phyloP scores from a whole-genome alignment of 148 eudicot species.

The Rhododendron williamsianum region DNA sequence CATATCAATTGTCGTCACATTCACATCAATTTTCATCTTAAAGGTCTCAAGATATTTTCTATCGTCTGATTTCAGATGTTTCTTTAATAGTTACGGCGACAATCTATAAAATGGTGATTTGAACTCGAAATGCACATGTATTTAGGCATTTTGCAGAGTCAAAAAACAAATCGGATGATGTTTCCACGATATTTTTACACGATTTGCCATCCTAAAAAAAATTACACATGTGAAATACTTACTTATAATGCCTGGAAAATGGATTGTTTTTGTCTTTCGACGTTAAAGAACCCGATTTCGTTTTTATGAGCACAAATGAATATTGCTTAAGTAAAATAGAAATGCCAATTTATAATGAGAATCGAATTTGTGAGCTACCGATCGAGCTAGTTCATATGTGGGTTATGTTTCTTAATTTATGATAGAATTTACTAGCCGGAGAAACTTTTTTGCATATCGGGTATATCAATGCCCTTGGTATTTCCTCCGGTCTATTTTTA shows the following conservation, averaged over 20 bases:
- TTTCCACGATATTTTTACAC: neutral
- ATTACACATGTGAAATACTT: too few species aligned
- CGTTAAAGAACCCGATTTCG: neutral
- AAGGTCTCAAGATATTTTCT: neutral
- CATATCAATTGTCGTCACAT: neutral
- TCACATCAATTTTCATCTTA: neutral
- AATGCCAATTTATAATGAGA: neutral
- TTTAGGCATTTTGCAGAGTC: neutral
- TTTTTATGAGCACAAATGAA: neutral
- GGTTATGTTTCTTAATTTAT: too few species aligned
- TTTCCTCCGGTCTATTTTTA: too few species aligned
- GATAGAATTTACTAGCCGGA: too few species aligned
- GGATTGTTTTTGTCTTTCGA: too few species aligned
- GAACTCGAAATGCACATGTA: neutral
- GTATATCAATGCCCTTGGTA: too few species aligned
- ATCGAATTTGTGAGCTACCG: neutral
- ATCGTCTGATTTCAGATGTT: neutral
- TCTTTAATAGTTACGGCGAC: neutral
- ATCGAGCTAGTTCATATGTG: too few species aligned
- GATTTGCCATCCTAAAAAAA: neutral
- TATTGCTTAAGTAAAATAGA: neutral
- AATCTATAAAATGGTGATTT: neutral
- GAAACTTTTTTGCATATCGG: too few species aligned
- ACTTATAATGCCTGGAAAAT: neutral
- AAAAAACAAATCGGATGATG: neutral